Percentiles rank a stretch among this genome's conserved stretches.
Conservation (phyloP, 1,139 yeast genomes). For the Pichia kudriavzevii region DNA sequence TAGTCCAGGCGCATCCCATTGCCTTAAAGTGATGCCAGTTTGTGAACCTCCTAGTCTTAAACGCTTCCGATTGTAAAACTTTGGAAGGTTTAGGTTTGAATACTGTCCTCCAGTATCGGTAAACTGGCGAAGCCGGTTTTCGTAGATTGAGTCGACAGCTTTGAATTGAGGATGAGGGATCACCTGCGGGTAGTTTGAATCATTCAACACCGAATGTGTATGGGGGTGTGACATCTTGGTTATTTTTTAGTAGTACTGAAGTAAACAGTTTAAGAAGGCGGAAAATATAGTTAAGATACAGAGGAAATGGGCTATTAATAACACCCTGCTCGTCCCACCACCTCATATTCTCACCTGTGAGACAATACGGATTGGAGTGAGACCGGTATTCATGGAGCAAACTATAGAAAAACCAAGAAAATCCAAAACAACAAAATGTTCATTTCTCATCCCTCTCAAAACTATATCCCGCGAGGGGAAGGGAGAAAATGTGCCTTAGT, state of each 20-base stretch:
- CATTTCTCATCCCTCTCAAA: too few relatives aligned
- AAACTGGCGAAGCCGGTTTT: conserved; percentile 75
- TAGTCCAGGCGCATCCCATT: conserved; percentile 62
- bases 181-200: conserved; percentile 29
- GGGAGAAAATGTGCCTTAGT: too few relatives aligned
- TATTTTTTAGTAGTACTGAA: not conserved
- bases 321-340: too few relatives aligned
- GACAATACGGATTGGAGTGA: too few relatives aligned
- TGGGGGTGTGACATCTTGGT: conserved; percentile 2
- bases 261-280: not conserved
- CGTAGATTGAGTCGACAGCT: conserved; percentile 74
- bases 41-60: conserved; percentile 35
- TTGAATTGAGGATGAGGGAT: conserved; percentile 72
- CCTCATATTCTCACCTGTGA: too few relatives aligned
- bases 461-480: too few relatives aligned
- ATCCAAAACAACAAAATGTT: too few relatives aligned
- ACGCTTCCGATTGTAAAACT: conserved; percentile 66
- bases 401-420: too few relatives aligned
- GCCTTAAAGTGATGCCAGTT: conserved; percentile 41
- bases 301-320: too few relatives aligned
- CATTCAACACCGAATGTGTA: conserved; percentile 1
- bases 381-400: too few relatives aligned
- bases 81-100: conserved; percentile 65
- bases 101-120: conserved; percentile 67
- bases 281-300: too few relatives aligned